Percentiles rank a stretch among this genome's conserved stretches.
Conservation (phyloP, 495 filamentous ascomycete genomes). For the Arthonia radiata region DNA sequence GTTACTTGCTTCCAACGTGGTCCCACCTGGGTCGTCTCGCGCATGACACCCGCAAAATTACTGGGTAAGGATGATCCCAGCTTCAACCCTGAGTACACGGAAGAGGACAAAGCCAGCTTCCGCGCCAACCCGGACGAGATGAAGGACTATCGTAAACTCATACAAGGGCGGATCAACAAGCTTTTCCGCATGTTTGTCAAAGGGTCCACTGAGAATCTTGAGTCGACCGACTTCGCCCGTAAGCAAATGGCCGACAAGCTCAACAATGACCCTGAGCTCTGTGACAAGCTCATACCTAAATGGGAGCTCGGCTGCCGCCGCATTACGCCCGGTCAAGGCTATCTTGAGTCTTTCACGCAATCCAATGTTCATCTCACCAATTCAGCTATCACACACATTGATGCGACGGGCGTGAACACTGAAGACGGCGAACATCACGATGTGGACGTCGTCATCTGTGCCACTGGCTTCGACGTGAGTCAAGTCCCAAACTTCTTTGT, state of each 20-base stretch:
- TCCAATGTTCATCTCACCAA: slow-evolving; percentile 36
- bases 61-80: slow-evolving; percentile 9
- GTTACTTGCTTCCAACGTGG: slow-evolving; percentile 11
- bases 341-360: slow-evolving; percentile 40
- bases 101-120: slow-evolving; percentile 9
- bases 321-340: slow-evolving; percentile 45
- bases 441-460: slow-evolving; percentile 31
- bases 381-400: slow-evolving; percentile 30
- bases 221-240: slow-evolving; percentile 5
- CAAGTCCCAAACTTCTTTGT: slow-evolving; percentile 20
- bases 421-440: slow-evolving; percentile 20
- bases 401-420: slow-evolving; percentile 24
- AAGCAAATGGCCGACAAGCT: slow-evolving; percentile 23
- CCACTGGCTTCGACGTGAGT: slow-evolving; percentile 37
- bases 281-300: slow-evolving; percentile 30
- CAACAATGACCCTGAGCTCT: slow-evolving; percentile 26
- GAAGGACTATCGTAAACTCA: slow-evolving; percentile 5
- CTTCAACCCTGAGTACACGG: slow-evolving; percentile 11
- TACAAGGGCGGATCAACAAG: slow-evolving; percentile 4
- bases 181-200: slow-evolving; percentile 7
- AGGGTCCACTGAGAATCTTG: slow-evolving; percentile 3
- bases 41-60: slow-evolving; percentile 10
- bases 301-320: slow-evolving; percentile 45
- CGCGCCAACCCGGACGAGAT: slow-evolving; percentile 5
- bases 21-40: slow-evolving; percentile 11